Evolutionary conservation across 2,329 filamentous ascomycete genomes (phyloP).

Genomic region (Septoria linicola): DNA sequence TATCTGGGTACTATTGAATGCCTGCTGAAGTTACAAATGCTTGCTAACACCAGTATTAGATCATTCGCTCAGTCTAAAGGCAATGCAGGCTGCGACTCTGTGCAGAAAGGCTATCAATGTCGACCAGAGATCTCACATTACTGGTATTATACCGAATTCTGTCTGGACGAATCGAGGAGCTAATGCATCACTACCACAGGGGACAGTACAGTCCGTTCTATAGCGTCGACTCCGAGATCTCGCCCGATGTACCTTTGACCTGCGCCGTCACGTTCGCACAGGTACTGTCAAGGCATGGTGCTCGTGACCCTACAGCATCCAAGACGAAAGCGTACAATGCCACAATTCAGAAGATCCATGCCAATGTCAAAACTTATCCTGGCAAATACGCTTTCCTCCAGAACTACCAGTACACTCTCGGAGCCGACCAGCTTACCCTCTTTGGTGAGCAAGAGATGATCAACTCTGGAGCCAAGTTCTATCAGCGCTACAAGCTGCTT

Average conservation of each 20-base stretch:
- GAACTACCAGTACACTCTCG: slow-evolving; percentile 69
- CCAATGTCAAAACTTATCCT: slow-evolving; percentile 55
- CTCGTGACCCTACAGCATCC: slow-evolving; percentile 70
- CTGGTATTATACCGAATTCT: slow-evolving; percentile 53
- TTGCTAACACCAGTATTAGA: slow-evolving; percentile 10
- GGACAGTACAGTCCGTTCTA: slow-evolving; percentile 89
- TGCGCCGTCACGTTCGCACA: slow-evolving; percentile 79
- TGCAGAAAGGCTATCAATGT: slow-evolving; percentile 60
- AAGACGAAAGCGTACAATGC: slow-evolving; percentile 65
- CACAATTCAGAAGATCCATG: slow-evolving; percentile 66
- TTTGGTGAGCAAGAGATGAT: slow-evolving; percentile 70
- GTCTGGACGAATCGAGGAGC: neutral
- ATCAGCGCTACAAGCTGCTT: slow-evolving; percentile 67
- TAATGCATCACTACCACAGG: slow-evolving; percentile 8
- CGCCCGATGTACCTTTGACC: slow-evolving; percentile 58
- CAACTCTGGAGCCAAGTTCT: slow-evolving; percentile 75
- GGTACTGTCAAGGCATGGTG: slow-evolving; percentile 79
- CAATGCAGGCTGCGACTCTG: slow-evolving; percentile 28
- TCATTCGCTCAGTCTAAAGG: slow-evolving; percentile 6
- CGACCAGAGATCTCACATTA: slow-evolving; percentile 57
- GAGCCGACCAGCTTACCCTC: slow-evolving; percentile 65
- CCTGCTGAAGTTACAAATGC: neutral
- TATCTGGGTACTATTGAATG: slow-evolving; percentile 16
- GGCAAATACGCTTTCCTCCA: slow-evolving; percentile 67
- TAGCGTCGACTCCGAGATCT: slow-evolving; percentile 66